Evolutionary conservation across 1,139 yeast genomes (phyloP).

Genomic region (Lodderomyces beijingensis): DNA sequence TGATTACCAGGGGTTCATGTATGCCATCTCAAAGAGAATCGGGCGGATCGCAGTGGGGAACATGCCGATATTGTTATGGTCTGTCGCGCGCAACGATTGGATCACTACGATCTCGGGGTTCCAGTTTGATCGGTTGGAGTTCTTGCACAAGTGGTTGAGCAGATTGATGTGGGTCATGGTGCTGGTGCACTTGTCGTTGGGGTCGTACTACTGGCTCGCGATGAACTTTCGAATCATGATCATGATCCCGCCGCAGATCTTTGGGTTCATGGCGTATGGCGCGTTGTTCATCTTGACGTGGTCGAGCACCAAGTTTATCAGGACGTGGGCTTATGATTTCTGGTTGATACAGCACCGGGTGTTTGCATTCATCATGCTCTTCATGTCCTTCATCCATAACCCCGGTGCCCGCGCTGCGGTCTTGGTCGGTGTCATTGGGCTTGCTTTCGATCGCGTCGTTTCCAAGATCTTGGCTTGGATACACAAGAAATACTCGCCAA

Average conservation of each 20-base stretch:
- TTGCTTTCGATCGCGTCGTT: slow-evolving; percentile 41
- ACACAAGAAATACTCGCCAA: slow-evolving; percentile 33
- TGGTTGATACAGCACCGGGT: slow-evolving; percentile 44
- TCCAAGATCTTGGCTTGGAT: slow-evolving; percentile 26
- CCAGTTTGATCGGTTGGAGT: slow-evolving; percentile 34
- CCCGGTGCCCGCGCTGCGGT: slow-evolving; percentile 30
- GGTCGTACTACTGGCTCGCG: slow-evolving; percentile 37
- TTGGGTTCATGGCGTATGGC: slow-evolving; percentile 46
- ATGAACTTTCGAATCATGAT: slow-evolving; percentile 39
- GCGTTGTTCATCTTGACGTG: slow-evolving; percentile 34
- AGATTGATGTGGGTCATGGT: slow-evolving; percentile 36
- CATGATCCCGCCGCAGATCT: slow-evolving; percentile 48
- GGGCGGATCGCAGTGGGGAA: slow-evolving; percentile 40
- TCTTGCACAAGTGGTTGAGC: slow-evolving; percentile 45
- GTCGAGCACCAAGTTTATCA: slow-evolving; percentile 32
- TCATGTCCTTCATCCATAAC: slow-evolving; percentile 42
- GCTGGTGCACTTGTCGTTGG: slow-evolving; percentile 32
- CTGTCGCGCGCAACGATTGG: slow-evolving; percentile 37
- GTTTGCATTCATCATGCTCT: slow-evolving; percentile 39
- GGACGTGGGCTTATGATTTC: slow-evolving; percentile 41
- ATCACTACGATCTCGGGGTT: slow-evolving; percentile 39
- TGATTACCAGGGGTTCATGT: slow-evolving; percentile 34
- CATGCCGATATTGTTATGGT: slow-evolving; percentile 33
- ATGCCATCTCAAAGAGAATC: slow-evolving; percentile 40
- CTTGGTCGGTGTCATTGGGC: slow-evolving; percentile 39